A percentile compares a stretch with the other conserved stretches of the same genome.
These are phyloP conservation scores for Cladosporium sp. DNA, from an alignment of 2,329 filamentous ascomycete genomes.

Conservation along the genomic window DNA sequence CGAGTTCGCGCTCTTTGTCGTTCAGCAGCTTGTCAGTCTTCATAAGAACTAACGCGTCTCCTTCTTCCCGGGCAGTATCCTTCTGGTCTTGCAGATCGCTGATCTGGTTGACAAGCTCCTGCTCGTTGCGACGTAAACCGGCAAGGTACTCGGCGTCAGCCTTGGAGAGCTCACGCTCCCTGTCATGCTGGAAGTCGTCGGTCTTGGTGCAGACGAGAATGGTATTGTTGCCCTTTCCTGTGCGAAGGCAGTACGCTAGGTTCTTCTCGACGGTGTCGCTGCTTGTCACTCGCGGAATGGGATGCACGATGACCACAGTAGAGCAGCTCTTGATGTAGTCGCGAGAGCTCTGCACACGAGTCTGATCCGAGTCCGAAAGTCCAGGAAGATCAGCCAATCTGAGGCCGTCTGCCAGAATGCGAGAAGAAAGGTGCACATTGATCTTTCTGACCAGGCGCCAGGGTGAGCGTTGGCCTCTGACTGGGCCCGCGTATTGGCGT, in stretches of 20 bases:
- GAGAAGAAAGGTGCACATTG: background rate
- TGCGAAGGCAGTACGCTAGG: background rate
- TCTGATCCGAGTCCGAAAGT: background rate
- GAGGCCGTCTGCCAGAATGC: background rate
- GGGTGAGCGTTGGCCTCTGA: background rate
- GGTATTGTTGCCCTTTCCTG: background rate
- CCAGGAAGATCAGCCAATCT: background rate
- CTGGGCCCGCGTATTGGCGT: background rate
- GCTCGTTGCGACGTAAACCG: background rate
- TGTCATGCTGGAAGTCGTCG: background rate
- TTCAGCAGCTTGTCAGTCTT: background rate
- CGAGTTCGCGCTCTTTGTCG: background rate
- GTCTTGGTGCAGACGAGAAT: background rate
- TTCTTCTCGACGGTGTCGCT: background rate
- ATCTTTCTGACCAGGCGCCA: background rate
- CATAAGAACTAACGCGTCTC: background rate
- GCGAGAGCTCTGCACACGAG: background rate
- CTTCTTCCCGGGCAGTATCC: background rate
- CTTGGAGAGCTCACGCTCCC: background rate
- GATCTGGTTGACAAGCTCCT: background rate
- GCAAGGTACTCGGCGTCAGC: background rate
- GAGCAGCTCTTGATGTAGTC: background rate
- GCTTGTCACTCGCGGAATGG: background rate
- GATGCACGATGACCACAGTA: background rate
- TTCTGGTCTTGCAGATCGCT: background rate